Evolutionary conservation across 176 grass and related monocot species (phyloP).

Genomic region (Bolboschoenus planiculmis): DNA sequence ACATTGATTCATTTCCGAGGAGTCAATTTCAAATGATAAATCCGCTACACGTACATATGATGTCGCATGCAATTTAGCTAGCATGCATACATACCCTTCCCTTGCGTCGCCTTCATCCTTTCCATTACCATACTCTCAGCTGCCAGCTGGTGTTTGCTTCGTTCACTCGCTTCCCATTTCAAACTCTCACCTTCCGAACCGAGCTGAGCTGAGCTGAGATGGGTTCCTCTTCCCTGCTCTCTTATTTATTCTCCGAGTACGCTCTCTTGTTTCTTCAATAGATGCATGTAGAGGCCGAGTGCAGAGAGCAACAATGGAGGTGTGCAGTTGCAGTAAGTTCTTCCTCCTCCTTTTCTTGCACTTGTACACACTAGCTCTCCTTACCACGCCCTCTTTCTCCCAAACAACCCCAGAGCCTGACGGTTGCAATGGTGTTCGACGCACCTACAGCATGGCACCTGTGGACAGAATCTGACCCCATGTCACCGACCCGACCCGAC

Average conservation of each 20-base stretch:
- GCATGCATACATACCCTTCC: too few relatives aligned
- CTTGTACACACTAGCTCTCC: not conserved
- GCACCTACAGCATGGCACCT: conserved; percentile 47
- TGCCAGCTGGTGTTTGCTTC: too few relatives aligned
- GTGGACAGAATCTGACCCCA: conserved; percentile 53
- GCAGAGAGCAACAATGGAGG: conserved; percentile 35
- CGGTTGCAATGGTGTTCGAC: conserved; percentile 76
- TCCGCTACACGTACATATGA: too few relatives aligned
- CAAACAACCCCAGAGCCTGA: conserved; percentile 48
- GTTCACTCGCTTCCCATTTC: conserved; percentile 38
- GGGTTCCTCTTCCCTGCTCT: conserved; percentile 28
- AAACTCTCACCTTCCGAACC: conserved; percentile 55
- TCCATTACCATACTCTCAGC: too few relatives aligned
- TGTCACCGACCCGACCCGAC: conserved; percentile 40
- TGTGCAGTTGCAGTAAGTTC: not conserved
- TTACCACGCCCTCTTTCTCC: conserved; percentile 19
- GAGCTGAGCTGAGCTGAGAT: too few relatives aligned
- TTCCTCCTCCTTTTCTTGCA: conserved; percentile 23
- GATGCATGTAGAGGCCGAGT: too few relatives aligned
- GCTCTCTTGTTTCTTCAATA: too few relatives aligned
- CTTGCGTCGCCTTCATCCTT: too few relatives aligned
- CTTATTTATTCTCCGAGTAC: too few relatives aligned
- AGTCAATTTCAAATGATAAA: too few relatives aligned
- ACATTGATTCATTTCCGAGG: too few relatives aligned
- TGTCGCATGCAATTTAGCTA: too few relatives aligned